Percentiles rank a stretch among this genome's conserved stretches.
Conservation (phyloP, 176 grass and related monocot species). For the Bonia amplexicaulis region DNA sequence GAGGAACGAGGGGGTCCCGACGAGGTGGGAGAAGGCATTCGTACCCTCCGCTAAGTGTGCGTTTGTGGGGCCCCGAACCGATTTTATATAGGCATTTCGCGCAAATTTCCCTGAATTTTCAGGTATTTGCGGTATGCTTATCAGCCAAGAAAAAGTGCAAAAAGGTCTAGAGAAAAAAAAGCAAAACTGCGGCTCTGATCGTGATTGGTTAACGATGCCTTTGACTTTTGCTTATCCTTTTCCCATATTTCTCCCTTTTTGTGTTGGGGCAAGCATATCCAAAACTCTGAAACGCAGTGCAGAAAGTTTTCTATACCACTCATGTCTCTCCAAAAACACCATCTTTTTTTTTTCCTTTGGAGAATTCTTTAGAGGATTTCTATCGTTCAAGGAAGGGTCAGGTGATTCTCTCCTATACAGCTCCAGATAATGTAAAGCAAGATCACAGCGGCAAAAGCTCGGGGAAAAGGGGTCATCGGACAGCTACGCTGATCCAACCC, state of each 20-base stretch:
- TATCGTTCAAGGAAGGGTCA: constrained; percentile 9
- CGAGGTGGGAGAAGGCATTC: neutral
- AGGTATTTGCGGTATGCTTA: neutral
- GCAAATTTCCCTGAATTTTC: neutral
- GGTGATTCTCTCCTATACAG: constrained; percentile 12
- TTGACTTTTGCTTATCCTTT: constrained; percentile 26
- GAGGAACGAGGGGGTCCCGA: neutral
- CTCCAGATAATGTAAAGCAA: constrained; percentile 17
- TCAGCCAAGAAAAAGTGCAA: neutral
- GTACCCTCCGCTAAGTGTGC: constrained; percentile 4
- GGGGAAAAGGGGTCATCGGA: neutral
- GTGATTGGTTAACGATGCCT: constrained; percentile 28
- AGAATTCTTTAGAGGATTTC: neutral
- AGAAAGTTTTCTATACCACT: neutral
- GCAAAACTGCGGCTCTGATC: constrained; percentile 4
- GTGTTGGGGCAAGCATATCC: neutral
- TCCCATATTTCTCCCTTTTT: neutral
- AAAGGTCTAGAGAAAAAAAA: neutral
- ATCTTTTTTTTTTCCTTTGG: neutral
- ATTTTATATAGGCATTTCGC: constrained; percentile 16
- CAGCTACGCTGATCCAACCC: constrained; percentile 31
- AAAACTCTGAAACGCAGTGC: neutral
- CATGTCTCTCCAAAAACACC: neutral
- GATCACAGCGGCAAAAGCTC: neutral
- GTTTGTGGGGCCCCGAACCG: neutral